A percentile compares a stretch with the other conserved stretches of the same genome.
Evolutionary conservation across 345 rosid species (phyloP).

Genomic region (Populus ilicifolia): DNA sequence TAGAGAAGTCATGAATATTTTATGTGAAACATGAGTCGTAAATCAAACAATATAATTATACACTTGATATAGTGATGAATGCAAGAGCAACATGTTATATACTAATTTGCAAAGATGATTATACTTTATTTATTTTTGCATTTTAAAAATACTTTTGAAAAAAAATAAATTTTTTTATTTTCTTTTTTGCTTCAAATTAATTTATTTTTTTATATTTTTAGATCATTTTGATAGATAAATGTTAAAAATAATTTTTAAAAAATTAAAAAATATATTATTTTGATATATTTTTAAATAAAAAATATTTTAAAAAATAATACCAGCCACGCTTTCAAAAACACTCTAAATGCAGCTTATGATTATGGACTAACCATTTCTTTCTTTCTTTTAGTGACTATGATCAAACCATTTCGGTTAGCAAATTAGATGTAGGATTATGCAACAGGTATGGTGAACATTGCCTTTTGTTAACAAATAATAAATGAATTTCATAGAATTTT

Average conservation of each 20-base stretch:
- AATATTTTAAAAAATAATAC: accelerated
- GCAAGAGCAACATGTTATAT: neutral
- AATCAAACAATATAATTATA: constrained; percentile 31
- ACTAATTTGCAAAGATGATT: constrained; percentile 8
- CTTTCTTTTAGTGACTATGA: too few relatives aligned
- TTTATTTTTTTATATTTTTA: too few relatives aligned
- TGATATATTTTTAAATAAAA: too few relatives aligned
- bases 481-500: neutral
- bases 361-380: constrained; percentile 10
- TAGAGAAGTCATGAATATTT: too few relatives aligned
- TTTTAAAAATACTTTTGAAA: too few relatives aligned
- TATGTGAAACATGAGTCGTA: neutral
- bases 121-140: too few relatives aligned
- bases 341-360: neutral
- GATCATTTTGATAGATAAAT: too few relatives aligned
- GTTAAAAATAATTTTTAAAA: too few relatives aligned
- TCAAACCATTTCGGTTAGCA: neutral
- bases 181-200: too few relatives aligned
- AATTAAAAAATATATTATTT: too few relatives aligned
- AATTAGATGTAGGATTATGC: constrained; percentile 17
- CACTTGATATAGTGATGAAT: constrained; percentile 25
- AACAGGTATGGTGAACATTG: constrained; percentile 14
- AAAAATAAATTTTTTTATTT: too few relatives aligned
- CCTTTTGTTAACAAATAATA: neutral
- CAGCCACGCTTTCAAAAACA: too few relatives aligned